Percentiles rank a stretch among this genome's conserved stretches.
These are phyloP conservation scores for Salvia sclarea DNA, from an alignment of 305 asterid genomes.

Conservation along the genomic window DNA sequence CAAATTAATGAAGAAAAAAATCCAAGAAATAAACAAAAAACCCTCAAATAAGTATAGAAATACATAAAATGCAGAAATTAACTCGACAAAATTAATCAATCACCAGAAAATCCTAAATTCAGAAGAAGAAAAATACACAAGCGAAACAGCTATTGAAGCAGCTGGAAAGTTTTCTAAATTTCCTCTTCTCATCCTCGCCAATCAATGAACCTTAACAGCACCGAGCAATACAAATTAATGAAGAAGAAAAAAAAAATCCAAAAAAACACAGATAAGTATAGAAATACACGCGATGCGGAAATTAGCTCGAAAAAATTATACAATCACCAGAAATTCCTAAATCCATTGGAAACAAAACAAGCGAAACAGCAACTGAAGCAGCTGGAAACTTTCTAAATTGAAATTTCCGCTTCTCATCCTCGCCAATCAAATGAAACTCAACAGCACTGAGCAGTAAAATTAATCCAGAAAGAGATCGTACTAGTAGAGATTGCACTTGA, in stretches of 20 bases:
- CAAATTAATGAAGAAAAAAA: too few species aligned
- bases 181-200: background rate
- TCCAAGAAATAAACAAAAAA: too few species aligned
- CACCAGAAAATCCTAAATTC: constrained; percentile 17
- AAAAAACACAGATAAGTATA: too few species aligned
- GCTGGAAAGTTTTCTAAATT: background rate
- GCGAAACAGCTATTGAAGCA: constrained; percentile 11
- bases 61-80: background rate
- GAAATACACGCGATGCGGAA: background rate
- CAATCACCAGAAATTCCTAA: constrained; percentile 19
- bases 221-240: background rate
- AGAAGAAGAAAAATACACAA: background rate
- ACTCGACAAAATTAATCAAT: constrained; percentile 10
- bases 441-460: background rate
- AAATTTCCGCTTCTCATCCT: too few species aligned
- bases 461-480: constrained; percentile 34
- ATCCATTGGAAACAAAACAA: background rate
- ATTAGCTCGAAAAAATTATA: constrained; percentile 4
- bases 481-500: constrained; percentile 97
- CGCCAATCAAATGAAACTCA: background rate
- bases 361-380: background rate
- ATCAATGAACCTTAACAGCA: background rate
- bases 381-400: background rate
- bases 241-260: too few species aligned
- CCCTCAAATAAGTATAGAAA: too few species aligned